Conservation (phyloP, 2,329 filamentous ascomycete species). For the Ophiosphaerella herpotricha region DNA sequence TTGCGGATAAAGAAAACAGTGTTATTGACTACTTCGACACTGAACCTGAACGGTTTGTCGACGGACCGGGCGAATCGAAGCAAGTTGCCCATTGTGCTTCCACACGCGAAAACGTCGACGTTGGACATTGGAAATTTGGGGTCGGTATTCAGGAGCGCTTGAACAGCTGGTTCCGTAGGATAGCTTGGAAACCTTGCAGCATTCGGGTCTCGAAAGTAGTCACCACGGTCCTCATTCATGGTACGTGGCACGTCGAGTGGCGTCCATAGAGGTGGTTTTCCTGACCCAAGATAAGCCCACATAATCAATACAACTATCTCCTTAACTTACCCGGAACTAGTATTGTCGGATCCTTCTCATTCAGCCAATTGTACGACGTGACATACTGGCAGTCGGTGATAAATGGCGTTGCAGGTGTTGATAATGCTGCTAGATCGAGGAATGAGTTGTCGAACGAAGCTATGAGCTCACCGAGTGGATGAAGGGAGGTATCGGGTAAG, state of each 20-base stretch:
- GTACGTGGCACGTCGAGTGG: constrained; percentile 43
- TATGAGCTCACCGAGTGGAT: constrained; percentile 38
- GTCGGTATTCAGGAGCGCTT: constrained; percentile 48
- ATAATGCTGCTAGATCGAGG: constrained; percentile 2
- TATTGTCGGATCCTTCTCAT: constrained; percentile 45
- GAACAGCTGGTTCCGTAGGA: constrained; percentile 57
- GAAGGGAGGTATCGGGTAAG: constrained; percentile 24
- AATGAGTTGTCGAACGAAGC: constrained; percentile 18
- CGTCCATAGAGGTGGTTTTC: constrained; percentile 58
- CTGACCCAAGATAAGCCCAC: constrained; percentile 37
- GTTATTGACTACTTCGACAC: constrained; percentile 59
- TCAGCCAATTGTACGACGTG: constrained; percentile 60
- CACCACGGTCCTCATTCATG: constrained; percentile 53
- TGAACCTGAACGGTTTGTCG: constrained; percentile 61
- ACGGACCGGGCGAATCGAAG: constrained; percentile 58
- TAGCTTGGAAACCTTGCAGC: constrained; percentile 56
- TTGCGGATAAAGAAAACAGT: constrained; percentile 67
- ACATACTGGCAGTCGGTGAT: constrained; percentile 52
- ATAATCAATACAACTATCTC: neutral
- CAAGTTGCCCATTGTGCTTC: constrained; percentile 65
- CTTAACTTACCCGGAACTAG: constrained; percentile 28
- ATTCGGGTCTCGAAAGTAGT: constrained; percentile 61
- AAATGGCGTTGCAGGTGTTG: constrained; percentile 2
- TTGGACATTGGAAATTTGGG: constrained; percentile 39
- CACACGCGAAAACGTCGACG: constrained; percentile 64